phyloP scores from a whole-genome alignment of 495 filamentous ascomycete genomes.

The Beverwykella pulmonaria region DNA sequence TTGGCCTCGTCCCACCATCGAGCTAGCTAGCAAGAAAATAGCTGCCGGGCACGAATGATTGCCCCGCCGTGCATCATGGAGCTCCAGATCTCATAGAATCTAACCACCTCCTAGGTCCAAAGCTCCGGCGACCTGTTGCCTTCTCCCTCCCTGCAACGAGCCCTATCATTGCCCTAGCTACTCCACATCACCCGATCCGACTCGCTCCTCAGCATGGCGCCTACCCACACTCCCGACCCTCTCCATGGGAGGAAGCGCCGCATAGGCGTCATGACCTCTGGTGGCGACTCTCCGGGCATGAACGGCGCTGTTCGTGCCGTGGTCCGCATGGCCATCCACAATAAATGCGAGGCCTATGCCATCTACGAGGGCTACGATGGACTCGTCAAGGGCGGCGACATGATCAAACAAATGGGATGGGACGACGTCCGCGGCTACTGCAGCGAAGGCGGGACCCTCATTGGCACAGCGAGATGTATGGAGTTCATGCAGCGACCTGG shows the following conservation, averaged over 20 bases:
- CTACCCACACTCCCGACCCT: conserved; percentile 10
- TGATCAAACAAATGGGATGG: conserved; percentile 89
- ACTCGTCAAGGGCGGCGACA: conserved; percentile 81
- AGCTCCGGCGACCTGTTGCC: too few species aligned
- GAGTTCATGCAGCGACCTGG: conserved; percentile 86
- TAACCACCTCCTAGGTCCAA: too few species aligned
- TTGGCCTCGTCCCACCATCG: background rate
- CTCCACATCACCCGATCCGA: background rate
- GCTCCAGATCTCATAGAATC: too few species aligned
- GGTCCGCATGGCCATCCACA: conserved; percentile 86
- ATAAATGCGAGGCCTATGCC: conserved; percentile 83
- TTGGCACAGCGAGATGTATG: conserved; percentile 91
- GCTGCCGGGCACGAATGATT: too few species aligned
- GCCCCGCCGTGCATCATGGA: too few species aligned
- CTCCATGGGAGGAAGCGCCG: conserved; percentile 61
- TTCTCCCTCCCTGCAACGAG: too few species aligned
- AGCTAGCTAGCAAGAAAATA: background rate
- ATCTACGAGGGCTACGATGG: conserved; percentile 97
- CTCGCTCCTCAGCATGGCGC: conserved; percentile 30
- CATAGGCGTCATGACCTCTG: conserved; percentile 94
- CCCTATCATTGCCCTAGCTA: too few species aligned
- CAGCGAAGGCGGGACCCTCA: conserved; percentile 93
- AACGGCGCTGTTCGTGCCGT: conserved; percentile 92
- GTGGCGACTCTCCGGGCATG: conserved; percentile 98
- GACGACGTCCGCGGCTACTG: conserved; percentile 93